A percentile compares a stretch with the other conserved stretches of the same genome.
Evolutionary conservation across 352 stramenopile species (phyloP).

Genomic region (Phytophthora nicotianae): DNA sequence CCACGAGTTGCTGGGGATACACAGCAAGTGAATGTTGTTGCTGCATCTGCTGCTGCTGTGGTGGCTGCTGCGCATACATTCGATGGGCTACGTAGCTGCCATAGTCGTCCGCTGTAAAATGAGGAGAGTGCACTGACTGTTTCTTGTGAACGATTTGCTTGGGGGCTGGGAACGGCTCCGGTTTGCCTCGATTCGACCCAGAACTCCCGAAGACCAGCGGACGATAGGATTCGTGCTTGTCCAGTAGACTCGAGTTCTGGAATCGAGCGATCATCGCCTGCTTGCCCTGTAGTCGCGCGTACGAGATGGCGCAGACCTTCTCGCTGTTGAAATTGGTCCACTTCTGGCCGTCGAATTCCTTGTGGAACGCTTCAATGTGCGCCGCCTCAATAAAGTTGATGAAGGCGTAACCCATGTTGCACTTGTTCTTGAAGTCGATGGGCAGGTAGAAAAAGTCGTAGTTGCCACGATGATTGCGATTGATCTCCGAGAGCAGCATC

Average conservation of each 20-base stretch:
- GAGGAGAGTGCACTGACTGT: slow-evolving; percentile 26
- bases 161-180: slow-evolving; percentile 68
- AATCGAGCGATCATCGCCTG: slow-evolving; percentile 98
- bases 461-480: slow-evolving; percentile 90
- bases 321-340: slow-evolving; percentile 99
- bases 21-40: slow-evolving; percentile 39
- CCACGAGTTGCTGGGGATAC: slow-evolving; percentile 37
- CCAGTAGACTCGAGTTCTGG: slow-evolving; percentile 96
- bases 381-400: slow-evolving; percentile 98
- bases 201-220: slow-evolving; percentile 91
- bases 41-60: slow-evolving; percentile 39
- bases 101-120: slow-evolving; percentile 38
- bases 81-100: slow-evolving; percentile 35
- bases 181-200: slow-evolving; percentile 67
- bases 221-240: slow-evolving; percentile 93
- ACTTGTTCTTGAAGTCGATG: slow-evolving; percentile 99
- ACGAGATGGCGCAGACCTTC: slow-evolving; percentile 99
- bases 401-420: slow-evolving; percentile 99
- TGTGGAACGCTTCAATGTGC: slow-evolving; percentile 79
- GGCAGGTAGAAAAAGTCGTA: slow-evolving; percentile 99
- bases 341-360: slow-evolving; percentile 85
- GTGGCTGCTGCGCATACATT: slow-evolving; percentile 32
- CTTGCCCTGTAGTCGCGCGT: slow-evolving; percentile 97
- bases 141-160: slow-evolving; percentile 63
- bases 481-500: slow-evolving; percentile 98